Percentiles rank a stretch among this genome's conserved stretches.
These are phyloP conservation scores for Dryadomyces sulphureus DNA, from an alignment of 2,329 filamentous ascomycete genomes.

Conservation along the genomic window DNA sequence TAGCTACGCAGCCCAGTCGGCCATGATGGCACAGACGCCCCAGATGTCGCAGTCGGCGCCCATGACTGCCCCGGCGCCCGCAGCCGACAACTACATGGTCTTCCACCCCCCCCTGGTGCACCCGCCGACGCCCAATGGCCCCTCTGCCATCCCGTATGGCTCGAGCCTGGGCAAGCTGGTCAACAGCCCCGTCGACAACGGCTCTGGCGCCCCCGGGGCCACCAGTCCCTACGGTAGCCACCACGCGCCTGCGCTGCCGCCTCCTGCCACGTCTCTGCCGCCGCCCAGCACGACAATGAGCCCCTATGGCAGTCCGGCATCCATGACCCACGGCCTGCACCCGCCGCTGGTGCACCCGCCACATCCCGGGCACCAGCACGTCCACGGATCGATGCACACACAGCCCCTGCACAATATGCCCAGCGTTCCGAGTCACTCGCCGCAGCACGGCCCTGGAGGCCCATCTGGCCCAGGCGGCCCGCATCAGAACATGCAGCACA, in stretches of 20 bases:
- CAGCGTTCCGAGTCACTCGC: not conserved
- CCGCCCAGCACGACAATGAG: not conserved
- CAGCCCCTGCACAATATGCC: not conserved
- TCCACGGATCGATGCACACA: not conserved
- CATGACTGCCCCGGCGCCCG: not conserved
- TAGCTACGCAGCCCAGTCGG: not conserved
- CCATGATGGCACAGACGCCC: not conserved
- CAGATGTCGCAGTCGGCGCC: not conserved
- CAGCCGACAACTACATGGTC: not conserved
- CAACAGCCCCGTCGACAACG: not conserved
- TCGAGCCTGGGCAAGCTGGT: slow-evolving; percentile 3
- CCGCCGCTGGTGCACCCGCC: not conserved
- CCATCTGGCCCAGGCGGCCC: not conserved
- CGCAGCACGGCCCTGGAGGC: not conserved
- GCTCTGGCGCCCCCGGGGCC: not conserved
- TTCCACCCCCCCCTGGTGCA: not conserved
- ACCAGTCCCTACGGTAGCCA: not conserved
- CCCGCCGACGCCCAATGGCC: not conserved
- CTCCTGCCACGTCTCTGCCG: not conserved
- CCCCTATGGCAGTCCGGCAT: not conserved
- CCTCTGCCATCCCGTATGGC: not conserved
- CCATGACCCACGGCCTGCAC: not conserved
- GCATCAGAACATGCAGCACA: not conserved
- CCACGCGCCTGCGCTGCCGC: not conserved
- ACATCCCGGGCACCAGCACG: not conserved